Percentiles rank a stretch among this genome's conserved stretches.
Evolutionary conservation across 2,329 filamentous ascomycete genomes (phyloP).

Genomic region (Setomelanomma holmii): DNA sequence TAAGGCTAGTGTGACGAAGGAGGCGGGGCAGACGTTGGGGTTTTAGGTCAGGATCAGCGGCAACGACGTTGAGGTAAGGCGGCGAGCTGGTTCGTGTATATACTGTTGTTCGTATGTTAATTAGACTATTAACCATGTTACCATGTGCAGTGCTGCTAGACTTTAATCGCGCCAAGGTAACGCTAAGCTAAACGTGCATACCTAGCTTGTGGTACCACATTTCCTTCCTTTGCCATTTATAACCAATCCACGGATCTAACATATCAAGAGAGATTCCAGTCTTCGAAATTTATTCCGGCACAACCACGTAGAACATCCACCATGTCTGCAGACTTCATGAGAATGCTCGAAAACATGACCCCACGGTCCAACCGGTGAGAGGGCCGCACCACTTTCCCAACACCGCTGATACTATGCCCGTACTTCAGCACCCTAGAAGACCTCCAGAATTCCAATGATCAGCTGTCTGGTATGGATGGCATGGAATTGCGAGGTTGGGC

Average conservation of each 20-base stretch:
- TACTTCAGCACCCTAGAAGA: conserved; percentile 13
- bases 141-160: too few species aligned
- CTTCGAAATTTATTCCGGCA: neutral
- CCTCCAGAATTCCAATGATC: conserved; percentile 13
- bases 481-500: conserved; percentile 24
- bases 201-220: too few species aligned
- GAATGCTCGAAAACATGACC: conserved; percentile 21
- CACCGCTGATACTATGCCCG: neutral
- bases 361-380: conserved; percentile 12
- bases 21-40: conserved; percentile 25
- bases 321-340: conserved; percentile 20
- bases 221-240: too few species aligned
- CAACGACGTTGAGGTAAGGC: too few species aligned
- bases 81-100: neutral
- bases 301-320: neutral
- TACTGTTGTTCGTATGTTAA: too few species aligned
- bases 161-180: too few species aligned
- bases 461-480: conserved; percentile 18
- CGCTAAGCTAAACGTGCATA: too few species aligned
- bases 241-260: too few species aligned
- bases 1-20: conserved; percentile 52
- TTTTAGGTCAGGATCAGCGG: conserved; percentile 9
- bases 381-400: neutral
- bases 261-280: too few species aligned
- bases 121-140: too few species aligned